Evolutionary conservation across 768 basidiomycete genomes (phyloP).

Genomic region (Boletus pseudo-olivaceus): DNA sequence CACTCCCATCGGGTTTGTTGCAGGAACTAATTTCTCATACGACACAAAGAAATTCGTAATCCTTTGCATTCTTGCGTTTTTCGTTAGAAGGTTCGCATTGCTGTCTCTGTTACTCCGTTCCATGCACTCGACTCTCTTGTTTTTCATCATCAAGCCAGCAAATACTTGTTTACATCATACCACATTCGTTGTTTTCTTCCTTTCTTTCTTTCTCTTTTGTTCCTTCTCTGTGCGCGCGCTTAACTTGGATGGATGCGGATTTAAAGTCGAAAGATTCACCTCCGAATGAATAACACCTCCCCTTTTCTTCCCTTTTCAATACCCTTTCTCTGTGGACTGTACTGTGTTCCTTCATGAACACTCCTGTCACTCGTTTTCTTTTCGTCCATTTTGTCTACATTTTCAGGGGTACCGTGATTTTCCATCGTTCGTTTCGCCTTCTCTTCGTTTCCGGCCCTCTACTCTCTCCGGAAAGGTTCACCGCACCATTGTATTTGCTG

Average conservation of each 20-base stretch:
- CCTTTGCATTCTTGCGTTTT: constrained; percentile 1
- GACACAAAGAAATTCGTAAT: constrained; percentile 20
- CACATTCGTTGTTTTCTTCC: constrained; percentile 15
- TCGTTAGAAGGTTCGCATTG: background rate
- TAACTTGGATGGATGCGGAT: background rate
- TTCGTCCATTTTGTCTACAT: background rate
- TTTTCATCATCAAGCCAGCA: background rate
- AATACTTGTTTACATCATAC: constrained; percentile 11
- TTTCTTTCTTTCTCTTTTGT: too few relatives aligned
- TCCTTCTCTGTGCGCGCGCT: background rate
- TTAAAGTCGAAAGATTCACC: background rate
- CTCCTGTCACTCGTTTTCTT: background rate
- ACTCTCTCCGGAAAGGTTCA: background rate
- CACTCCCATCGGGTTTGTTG: constrained; percentile 10
- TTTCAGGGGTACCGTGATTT: background rate
- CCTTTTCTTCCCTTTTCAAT: background rate
- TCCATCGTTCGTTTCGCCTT: too few relatives aligned
- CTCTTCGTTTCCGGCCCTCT: too few relatives aligned
- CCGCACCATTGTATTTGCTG: background rate
- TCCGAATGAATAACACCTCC: background rate
- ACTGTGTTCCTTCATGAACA: background rate
- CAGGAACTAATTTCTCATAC: constrained; percentile 24
- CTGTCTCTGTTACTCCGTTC: background rate
- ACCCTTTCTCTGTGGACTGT: background rate
- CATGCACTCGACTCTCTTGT: background rate